Percentiles rank a stretch among this genome's conserved stretches.
phyloP scores from a whole-genome alignment of 768 basidiomycete species.

The Boletus sp. region DNA sequence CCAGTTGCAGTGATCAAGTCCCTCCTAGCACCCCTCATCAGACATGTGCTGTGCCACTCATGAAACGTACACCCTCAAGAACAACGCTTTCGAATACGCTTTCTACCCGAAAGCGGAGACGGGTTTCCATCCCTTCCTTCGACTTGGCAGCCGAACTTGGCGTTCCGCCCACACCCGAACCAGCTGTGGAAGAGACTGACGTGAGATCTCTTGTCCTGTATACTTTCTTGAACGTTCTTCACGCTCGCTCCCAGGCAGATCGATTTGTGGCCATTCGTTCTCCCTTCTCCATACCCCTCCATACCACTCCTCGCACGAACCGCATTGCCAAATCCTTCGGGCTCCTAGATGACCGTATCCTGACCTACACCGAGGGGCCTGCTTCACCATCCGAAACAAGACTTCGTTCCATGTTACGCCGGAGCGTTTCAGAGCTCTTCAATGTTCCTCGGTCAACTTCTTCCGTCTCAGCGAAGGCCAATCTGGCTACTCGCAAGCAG shows the following conservation, averaged over 20 bases:
- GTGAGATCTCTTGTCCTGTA: conserved; percentile 20
- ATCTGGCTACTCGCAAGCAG: conserved; percentile 52
- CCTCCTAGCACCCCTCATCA: conserved; percentile 27
- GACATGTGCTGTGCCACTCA: conserved; percentile 24
- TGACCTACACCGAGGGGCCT: conserved; percentile 48
- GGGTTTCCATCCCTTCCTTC: conserved; percentile 40
- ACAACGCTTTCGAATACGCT: conserved; percentile 40
- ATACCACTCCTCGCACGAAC: conserved; percentile 64
- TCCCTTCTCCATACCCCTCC: conserved; percentile 51
- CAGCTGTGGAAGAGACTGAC: conserved; percentile 25
- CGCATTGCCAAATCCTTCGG: conserved; percentile 65
- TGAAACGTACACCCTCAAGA: conserved; percentile 39
- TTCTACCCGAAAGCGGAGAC: conserved; percentile 40
- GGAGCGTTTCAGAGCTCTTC: conserved; percentile 53
- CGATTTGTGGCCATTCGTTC: conserved; percentile 59
- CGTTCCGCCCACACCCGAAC: conserved; percentile 12
- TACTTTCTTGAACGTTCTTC: neutral
- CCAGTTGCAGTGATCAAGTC: conserved; percentile 22
- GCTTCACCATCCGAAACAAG: conserved; percentile 36
- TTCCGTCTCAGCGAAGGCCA: conserved; percentile 54
- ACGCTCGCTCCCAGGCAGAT: conserved; percentile 43
- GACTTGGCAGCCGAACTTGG: conserved; percentile 39
- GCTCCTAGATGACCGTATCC: conserved; percentile 52
- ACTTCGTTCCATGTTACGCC: conserved; percentile 48
- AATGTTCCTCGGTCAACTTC: conserved; percentile 28